Evolutionary conservation across 179 eudicot species (phyloP), one percentile per base, ranked within the genome.

Genomic region (Carnegiea gigantea): DNA sequence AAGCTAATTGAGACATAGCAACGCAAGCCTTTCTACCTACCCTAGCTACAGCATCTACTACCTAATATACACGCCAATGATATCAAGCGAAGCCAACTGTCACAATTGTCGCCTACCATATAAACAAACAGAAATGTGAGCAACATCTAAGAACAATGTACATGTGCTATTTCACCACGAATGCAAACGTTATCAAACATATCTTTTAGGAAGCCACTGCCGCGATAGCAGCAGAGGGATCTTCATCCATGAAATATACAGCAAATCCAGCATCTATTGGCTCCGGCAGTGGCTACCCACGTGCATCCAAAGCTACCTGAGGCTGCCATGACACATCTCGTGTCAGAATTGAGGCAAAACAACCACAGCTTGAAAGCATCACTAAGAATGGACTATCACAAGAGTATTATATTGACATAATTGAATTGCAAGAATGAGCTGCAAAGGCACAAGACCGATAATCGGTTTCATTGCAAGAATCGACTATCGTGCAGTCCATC

Each of bases 91-190:
- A 20, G 13, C 57, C 57, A 24, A 70, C 76, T 81, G 70, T 36
- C 44, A 48, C 17, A 44, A 73, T 4, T 4, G 57, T 79, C 78
- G 79, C 62, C 68, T 62, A 24, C 2, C 30, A 62, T 23, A 9
- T 7, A 44, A 59, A 24, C 77, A 53, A 46, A 60, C 54, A 81
- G 71, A 81, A 72, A 74, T 51, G 67, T 78, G 85, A 68, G 83
- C 76, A 78, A 78, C 87, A 79, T 79, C 85, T 79, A 76, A 38
- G 73, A 65, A 65, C 70, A 78, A 85, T 85, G 80, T 82, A 85
- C 87, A 85, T 67, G 71, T 78, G 84, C 87, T 79, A 79, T 82
- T 48, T 77, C 82, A 75, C 72, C 79, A 82, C 57, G 77, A 79
- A 71, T 76, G 65, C 82, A 85, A 82, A 70, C 59, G 78, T 78